Conservation (phyloP, 495 filamentous ascomycete genomes). For the Tuber brumale region DNA sequence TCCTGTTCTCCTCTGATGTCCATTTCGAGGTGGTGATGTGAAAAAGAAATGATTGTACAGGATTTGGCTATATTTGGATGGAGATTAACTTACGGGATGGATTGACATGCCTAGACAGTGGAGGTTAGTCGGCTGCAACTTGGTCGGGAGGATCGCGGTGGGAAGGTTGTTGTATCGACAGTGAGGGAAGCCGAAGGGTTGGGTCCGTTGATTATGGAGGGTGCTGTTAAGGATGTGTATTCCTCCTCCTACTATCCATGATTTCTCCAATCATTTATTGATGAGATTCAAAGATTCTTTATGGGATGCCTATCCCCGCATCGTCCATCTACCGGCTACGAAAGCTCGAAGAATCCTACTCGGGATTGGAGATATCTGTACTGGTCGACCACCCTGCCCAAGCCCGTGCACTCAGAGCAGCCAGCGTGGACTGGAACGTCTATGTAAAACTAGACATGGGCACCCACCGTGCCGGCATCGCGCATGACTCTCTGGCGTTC, state of each 20-base stretch:
- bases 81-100: not conserved
- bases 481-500: conserved; percentile 50
- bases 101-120: conserved; percentile 50
- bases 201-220: conserved; percentile 47
- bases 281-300: conserved; percentile 55
- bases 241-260: not conserved
- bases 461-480: conserved; percentile 66
- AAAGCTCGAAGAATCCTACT: conserved; percentile 49
- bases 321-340: conserved; percentile 57
- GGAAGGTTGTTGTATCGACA: conserved; percentile 71
- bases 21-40: conserved; percentile 5
- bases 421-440: conserved; percentile 47
- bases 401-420: conserved; percentile 46
- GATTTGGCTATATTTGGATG: not conserved
- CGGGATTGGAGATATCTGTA: conserved; percentile 52
- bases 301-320: conserved; percentile 65
- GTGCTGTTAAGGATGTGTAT: conserved; percentile 31
- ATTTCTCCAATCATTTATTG: conserved; percentile 6
- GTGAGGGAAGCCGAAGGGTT: conserved; percentile 67
- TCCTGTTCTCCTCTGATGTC: not conserved
- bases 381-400: conserved; percentile 69
- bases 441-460: conserved; percentile 78
- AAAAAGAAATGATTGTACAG: not conserved
- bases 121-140: conserved; percentile 71
- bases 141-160: conserved; percentile 46